Evolutionary conservation across 306 rosid genomes (phyloP).

Genomic region (Astragalus glycyphyllos): DNA sequence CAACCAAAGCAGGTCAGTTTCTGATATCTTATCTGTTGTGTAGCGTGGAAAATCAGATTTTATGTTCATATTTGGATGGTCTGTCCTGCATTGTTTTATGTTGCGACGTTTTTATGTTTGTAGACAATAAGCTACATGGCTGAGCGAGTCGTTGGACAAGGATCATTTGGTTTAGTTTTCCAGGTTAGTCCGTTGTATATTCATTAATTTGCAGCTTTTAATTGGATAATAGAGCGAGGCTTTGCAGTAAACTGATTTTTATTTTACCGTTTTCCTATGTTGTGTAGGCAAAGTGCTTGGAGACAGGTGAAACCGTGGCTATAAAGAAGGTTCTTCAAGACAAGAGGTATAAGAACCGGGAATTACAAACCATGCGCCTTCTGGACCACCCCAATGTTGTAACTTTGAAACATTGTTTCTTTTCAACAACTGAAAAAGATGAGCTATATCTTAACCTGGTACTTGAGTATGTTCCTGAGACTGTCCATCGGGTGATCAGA

Average conservation of each 20-base stretch:
- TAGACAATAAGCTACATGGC: constrained; percentile 93
- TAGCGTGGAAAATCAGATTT: neutral
- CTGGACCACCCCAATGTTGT: constrained; percentile 86
- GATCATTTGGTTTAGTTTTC: constrained; percentile 89
- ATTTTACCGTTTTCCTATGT: constrained; percentile 6
- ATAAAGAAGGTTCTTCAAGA: constrained; percentile 93
- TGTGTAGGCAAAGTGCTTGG: constrained; percentile 88
- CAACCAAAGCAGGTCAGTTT: constrained; percentile 77
- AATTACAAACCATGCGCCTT: constrained; percentile 89
- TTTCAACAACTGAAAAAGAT: constrained; percentile 80
- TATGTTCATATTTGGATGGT: constrained; percentile 15
- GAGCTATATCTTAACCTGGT: constrained; percentile 88
- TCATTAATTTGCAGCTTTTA: constrained; percentile 6
- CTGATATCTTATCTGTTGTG: neutral
- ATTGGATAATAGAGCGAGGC: neutral
- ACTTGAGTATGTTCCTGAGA: constrained; percentile 87
- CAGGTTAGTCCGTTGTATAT: constrained; percentile 55
- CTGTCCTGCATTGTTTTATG: neutral
- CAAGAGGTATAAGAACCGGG: constrained; percentile 89
- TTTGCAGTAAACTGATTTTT: constrained; percentile 9
- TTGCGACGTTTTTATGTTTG: constrained; percentile 13
- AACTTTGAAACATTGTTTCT: constrained; percentile 83
- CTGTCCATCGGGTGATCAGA: constrained; percentile 78
- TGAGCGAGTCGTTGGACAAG: constrained; percentile 84
- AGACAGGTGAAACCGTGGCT: constrained; percentile 89